These are phyloP conservation scores for Lasiodiplodia sp. DNA, from an alignment of 2,329 filamentous ascomycete genomes.

Conservation along the genomic window DNA sequence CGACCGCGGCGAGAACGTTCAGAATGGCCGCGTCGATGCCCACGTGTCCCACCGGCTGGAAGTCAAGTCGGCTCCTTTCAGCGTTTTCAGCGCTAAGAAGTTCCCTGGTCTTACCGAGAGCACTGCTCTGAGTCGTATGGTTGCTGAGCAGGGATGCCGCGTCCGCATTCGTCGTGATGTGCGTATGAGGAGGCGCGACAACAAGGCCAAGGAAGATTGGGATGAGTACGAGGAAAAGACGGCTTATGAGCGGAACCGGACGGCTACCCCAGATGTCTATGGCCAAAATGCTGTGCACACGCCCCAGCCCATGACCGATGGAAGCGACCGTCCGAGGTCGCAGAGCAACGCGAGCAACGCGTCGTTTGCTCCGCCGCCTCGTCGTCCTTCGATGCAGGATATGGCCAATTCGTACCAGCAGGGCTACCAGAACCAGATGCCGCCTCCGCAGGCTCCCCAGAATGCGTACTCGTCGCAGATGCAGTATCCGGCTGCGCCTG, in stretches of 20 bases:
- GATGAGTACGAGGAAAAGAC: slow-evolving; percentile 69
- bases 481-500: slow-evolving; percentile 43
- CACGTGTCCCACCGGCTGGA: slow-evolving; percentile 87
- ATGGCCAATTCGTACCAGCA: slow-evolving; percentile 50
- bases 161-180: slow-evolving; percentile 95
- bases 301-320: slow-evolving; percentile 41
- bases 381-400: slow-evolving; percentile 56
- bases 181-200: slow-evolving; percentile 84
- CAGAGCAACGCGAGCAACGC: slow-evolving; percentile 64
- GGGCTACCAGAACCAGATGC: slow-evolving; percentile 47
- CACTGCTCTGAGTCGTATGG: slow-evolving; percentile 84
- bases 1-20: slow-evolving; percentile 43
- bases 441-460: slow-evolving; percentile 49
- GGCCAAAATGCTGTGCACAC: slow-evolving; percentile 47
- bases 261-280: slow-evolving; percentile 59
- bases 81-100: slow-evolving; percentile 96
- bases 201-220: slow-evolving; percentile 70
- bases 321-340: slow-evolving; percentile 64
- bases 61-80: slow-evolving; percentile 86
- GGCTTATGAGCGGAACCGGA: slow-evolving; percentile 57
- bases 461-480: slow-evolving; percentile 47
- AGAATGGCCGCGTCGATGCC: slow-evolving; percentile 46
- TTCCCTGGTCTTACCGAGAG: slow-evolving; percentile 93
- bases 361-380: slow-evolving; percentile 45
- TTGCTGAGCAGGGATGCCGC: slow-evolving; percentile 95